Base-by-base conservation (phyloP, 1,284 basidiomycete species). In the Rhizopogon parksii region DNA sequence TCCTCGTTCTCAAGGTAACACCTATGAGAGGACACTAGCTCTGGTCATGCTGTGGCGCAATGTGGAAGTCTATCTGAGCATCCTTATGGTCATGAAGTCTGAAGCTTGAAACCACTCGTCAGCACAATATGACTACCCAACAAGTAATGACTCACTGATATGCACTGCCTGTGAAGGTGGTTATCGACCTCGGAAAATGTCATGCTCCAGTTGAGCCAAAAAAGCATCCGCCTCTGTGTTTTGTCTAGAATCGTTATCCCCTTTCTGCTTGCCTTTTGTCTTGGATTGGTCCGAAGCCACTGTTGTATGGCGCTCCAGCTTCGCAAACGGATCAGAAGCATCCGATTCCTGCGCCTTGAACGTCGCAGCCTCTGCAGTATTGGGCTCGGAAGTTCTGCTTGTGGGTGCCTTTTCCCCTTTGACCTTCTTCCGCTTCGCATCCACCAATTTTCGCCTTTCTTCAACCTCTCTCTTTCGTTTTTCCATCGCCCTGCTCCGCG, bases 381-480 rank as follows among this genome's bases (percentile, higher is more conserved):
- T 15, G n/a, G 51, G 40, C 21, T 49, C 46, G 24, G 51, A 42
- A 14, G 53, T 25, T 40, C 42, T 25, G 38, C 47, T 38, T 21
- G 49, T 37, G 15, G 47, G 36, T n/a, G 8, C 17, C 37, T 54
- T 55, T 6, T 57, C 61, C 14, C 49, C 57, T 46, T 64, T 68
- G 60, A 80, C 59, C 72, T 93, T 88, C 61, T 77, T 76, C 61
- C 89, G 74, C 70, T 93, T 94, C 25, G 85, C 87, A 50, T 91
- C 87, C n/a, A 95, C 63, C 59, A 85, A 51, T 54, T 80, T 80
- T 51, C 83, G 77, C 57, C 93, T 70, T 62, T 91, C 88, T 56
- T 92, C 91, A 12, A 85, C 59, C 54, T 90, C 87, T 58, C 78
- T 68, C 67, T 89, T 94, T 58, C 89, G 73, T 70, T 91, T 91